phyloP scores from a whole-genome alignment of 805 yeast genomes.

The Wickerhamia fluorescens region DNA sequence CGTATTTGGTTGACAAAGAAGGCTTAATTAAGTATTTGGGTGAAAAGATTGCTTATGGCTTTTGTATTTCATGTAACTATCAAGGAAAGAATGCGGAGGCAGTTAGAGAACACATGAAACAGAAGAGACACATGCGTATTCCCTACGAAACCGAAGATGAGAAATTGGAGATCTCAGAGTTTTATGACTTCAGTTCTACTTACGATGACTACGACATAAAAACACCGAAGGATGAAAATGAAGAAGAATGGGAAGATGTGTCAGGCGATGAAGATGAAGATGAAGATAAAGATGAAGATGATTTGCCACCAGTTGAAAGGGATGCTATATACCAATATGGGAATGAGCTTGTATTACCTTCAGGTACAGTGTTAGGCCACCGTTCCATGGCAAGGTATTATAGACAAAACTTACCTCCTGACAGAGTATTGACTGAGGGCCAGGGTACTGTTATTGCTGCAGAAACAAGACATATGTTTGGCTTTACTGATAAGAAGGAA shows the following conservation, averaged over 20 bases:
- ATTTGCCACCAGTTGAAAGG: constrained; percentile 16
- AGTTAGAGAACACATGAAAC: constrained; percentile 79
- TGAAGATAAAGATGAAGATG: constrained; percentile 19
- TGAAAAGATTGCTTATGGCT: constrained; percentile 75
- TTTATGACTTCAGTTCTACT: constrained; percentile 75
- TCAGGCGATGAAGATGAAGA: constrained; percentile 15
- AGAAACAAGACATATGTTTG: constrained; percentile 45
- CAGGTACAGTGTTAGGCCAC: constrained; percentile 38
- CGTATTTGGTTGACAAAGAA: constrained; percentile 55
- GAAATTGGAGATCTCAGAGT: constrained; percentile 65
- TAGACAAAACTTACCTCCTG: constrained; percentile 39
- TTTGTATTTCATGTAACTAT: constrained; percentile 75
- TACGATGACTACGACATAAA: constrained; percentile 28
- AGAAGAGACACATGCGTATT: constrained; percentile 80
- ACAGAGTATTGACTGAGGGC: constrained; percentile 37
- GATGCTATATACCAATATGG: constrained; percentile 30
- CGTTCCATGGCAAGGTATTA: constrained; percentile 37
- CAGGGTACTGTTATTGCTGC: constrained; percentile 43
- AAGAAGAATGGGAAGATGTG: constrained; percentile 38
- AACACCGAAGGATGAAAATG: constrained; percentile 8
- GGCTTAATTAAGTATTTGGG: constrained; percentile 75
- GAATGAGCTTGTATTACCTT: constrained; percentile 34
- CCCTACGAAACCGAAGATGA: constrained; percentile 85
- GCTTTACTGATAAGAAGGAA: constrained; percentile 31
- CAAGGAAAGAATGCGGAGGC: constrained; percentile 83